Conservation (phyloP, 495 filamentous ascomycete species). For the Cercophora samala region DNA sequence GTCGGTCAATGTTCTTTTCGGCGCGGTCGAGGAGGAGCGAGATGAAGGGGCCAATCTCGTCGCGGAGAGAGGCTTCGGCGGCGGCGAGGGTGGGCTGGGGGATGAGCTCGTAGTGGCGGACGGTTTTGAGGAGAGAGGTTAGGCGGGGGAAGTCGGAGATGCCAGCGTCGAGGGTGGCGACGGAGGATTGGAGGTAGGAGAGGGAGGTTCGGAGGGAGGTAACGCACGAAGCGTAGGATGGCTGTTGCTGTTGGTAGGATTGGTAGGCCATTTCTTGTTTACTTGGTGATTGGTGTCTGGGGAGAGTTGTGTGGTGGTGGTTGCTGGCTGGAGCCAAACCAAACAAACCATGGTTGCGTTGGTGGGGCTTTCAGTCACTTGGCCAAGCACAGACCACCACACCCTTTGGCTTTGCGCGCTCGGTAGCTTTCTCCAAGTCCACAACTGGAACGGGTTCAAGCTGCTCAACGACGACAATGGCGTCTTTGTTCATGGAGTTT, state of each 20-base stretch:
- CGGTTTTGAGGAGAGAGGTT: slow-evolving; percentile 44
- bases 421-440: not conserved
- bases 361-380: not conserved
- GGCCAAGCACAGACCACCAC: not conserved
- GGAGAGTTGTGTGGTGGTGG: not conserved
- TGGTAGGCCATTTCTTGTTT: slow-evolving; percentile 6
- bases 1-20: slow-evolving; percentile 45
- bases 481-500: not conserved
- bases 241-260: slow-evolving; percentile 7
- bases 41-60: slow-evolving; percentile 49
- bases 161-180: slow-evolving; percentile 42
- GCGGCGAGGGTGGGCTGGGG: slow-evolving; percentile 47
- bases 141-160: slow-evolving; percentile 49
- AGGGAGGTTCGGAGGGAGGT: slow-evolving; percentile 48
- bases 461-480: not conserved
- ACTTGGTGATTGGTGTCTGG: not conserved
- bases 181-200: slow-evolving; percentile 50
- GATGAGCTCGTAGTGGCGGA: slow-evolving; percentile 52
- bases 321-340: too few species aligned
- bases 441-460: too few species aligned
- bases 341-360: too few species aligned
- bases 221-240: slow-evolving; percentile 46
- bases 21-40: slow-evolving; percentile 46
- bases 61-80: slow-evolving; percentile 48
- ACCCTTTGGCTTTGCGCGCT: not conserved